A percentile compares a stretch with the other conserved stretches of the same genome.
phyloP scores from a whole-genome alignment of 106 monocot species.

The Gastrodia elata region DNA sequence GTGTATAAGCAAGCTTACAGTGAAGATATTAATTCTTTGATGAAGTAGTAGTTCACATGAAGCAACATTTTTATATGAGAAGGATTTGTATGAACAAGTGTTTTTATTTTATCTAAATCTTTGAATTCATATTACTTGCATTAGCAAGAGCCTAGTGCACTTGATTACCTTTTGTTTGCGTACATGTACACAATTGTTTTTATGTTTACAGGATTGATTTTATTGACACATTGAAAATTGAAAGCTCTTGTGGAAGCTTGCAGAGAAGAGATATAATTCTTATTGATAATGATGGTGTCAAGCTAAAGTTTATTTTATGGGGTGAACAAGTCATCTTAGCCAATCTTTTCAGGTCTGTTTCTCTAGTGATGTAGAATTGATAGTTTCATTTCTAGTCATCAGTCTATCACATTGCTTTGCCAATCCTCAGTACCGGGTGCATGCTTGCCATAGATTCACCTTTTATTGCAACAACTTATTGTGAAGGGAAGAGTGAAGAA shows the following conservation, averaged over 20 bases:
- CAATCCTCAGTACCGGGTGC: slow-evolving; percentile 65
- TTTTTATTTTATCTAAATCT: not conserved
- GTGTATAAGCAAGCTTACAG: not conserved
- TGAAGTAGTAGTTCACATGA: not conserved
- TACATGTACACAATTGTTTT: not conserved
- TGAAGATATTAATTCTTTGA: not conserved
- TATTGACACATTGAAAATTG: slow-evolving; percentile 58
- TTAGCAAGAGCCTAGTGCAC: not conserved
- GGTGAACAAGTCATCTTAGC: slow-evolving; percentile 85
- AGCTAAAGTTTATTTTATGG: slow-evolving; percentile 82
- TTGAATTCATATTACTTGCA: not conserved
- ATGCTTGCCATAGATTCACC: slow-evolving; percentile 93
- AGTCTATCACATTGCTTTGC: slow-evolving; percentile 12
- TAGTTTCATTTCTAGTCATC: slow-evolving; percentile 1
- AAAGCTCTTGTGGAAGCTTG: slow-evolving; percentile 27
- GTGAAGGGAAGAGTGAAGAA: slow-evolving; percentile 29
- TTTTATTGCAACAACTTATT: slow-evolving; percentile 41
- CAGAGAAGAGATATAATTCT: slow-evolving; percentile 62
- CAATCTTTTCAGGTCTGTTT: slow-evolving; percentile 66
- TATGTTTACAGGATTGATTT: slow-evolving; percentile 56
- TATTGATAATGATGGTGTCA: slow-evolving; percentile 63
- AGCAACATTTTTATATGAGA: not conserved
- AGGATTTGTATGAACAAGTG: not conserved
- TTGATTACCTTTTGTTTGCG: not conserved
- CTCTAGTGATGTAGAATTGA: slow-evolving; percentile 9